A percentile compares a stretch with the other conserved stretches of the same genome.
phyloP scores from a whole-genome alignment of 2,329 filamentous ascomycete species.

The Neonectria magnoliae region DNA sequence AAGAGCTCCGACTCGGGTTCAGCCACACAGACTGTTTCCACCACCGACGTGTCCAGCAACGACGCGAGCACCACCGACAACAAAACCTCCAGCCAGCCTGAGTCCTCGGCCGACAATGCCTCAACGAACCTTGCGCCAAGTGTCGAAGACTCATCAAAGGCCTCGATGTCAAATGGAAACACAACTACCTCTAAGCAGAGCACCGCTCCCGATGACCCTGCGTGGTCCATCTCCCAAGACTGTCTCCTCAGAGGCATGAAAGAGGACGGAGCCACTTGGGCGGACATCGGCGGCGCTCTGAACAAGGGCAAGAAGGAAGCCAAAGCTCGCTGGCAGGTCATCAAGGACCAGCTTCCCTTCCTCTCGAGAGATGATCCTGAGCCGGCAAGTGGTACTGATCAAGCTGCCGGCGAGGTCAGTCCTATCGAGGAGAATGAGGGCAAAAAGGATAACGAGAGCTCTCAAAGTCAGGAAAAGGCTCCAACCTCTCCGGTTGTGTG shows the following conservation, averaged over 20 bases:
- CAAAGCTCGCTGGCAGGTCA: slow-evolving; percentile 46
- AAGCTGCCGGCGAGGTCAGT: background rate
- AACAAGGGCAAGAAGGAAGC: slow-evolving; percentile 43
- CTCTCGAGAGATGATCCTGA: background rate
- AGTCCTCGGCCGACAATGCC: background rate
- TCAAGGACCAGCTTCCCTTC: slow-evolving; percentile 36
- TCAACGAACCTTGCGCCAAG: slow-evolving; percentile 15
- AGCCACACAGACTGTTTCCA: background rate
- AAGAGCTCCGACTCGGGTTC: slow-evolving; percentile 5
- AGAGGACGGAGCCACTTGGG: slow-evolving; percentile 43
- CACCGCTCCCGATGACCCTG: slow-evolving; percentile 9
- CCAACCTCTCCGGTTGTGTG: background rate
- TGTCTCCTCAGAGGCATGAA: slow-evolving; percentile 49
- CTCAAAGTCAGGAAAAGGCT: slow-evolving; percentile 9
- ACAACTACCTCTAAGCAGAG: slow-evolving; percentile 3
- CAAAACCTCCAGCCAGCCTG: slow-evolving; percentile 7
- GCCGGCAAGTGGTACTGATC: slow-evolving; percentile 5
- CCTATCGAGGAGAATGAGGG: no score
- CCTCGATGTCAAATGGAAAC: background rate
- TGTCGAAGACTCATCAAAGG: slow-evolving; percentile 8
- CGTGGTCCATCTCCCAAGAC: slow-evolving; percentile 51
- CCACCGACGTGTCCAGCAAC: slow-evolving; percentile 3
- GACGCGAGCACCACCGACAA: slow-evolving; percentile 12
- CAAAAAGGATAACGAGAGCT: background rate
- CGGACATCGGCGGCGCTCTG: slow-evolving; percentile 43